Conservation (phyloP, 2,329 filamentous ascomycete species). For the Claviceps sp. region DNA sequence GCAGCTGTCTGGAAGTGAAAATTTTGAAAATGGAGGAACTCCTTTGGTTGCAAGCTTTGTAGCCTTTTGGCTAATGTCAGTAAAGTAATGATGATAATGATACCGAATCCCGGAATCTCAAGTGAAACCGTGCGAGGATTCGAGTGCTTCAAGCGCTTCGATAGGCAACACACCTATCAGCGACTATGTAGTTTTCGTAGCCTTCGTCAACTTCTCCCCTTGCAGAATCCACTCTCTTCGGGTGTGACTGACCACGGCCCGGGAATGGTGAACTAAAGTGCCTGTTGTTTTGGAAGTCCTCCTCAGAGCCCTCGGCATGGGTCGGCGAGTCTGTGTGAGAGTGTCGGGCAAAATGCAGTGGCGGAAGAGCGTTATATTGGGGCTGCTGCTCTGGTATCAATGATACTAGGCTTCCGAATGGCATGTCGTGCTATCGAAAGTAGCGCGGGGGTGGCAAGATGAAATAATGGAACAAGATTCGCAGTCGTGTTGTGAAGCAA, state of each 20-base stretch:
- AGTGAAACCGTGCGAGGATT: not conserved
- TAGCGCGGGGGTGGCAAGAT: constrained; percentile 14
- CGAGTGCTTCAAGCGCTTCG: not conserved
- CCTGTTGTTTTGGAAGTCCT: constrained; percentile 16
- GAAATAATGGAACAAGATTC: too few relatives aligned
- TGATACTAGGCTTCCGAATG: constrained; percentile 24
- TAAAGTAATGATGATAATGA: not conserved
- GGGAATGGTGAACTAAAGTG: constrained; percentile 17
- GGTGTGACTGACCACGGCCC: constrained; percentile 23
- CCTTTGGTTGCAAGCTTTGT: constrained; percentile 24
- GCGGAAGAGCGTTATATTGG: constrained; percentile 25
- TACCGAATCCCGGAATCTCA: not conserved
- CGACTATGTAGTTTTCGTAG: constrained; percentile 29
- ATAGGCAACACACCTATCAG: constrained; percentile 20
- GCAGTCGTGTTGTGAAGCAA: too few relatives aligned
- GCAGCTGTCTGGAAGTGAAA: constrained; percentile 34
- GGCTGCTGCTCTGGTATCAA: constrained; percentile 27
- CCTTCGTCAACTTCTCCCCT: constrained; percentile 26
- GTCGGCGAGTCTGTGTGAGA: constrained; percentile 22
- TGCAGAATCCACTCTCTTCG: constrained; percentile 18
- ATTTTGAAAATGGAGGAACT: constrained; percentile 36
- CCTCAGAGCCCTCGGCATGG: constrained; percentile 16
- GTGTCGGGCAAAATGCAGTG: constrained; percentile 31
- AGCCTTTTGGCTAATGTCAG: constrained; percentile 18
- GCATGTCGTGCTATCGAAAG: constrained; percentile 19